These are phyloP conservation scores for Suillus luteus DNA, from an alignment of 768 basidiomycete genomes.

Conservation along the genomic window DNA sequence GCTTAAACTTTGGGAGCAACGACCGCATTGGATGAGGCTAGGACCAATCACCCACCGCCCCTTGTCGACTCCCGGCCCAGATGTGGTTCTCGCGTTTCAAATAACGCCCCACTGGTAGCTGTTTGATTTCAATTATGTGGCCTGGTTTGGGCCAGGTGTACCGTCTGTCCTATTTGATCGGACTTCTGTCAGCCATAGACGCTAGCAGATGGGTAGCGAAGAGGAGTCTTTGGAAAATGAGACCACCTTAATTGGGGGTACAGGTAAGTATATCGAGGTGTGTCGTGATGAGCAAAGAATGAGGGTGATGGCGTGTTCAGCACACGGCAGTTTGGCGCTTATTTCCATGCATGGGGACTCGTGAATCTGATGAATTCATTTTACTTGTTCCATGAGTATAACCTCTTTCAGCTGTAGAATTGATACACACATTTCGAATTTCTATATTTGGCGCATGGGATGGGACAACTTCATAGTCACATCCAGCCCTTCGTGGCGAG, in stretches of 20 bases:
- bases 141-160: conserved; percentile 46
- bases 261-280: background rate
- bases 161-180: conserved; percentile 83
- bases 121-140: background rate
- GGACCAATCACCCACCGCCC: background rate
- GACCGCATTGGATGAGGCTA: background rate
- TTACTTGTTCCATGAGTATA: background rate
- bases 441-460: background rate
- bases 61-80: background rate
- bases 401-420: background rate
- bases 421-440: background rate
- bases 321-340: background rate
- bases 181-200: conserved; percentile 57
- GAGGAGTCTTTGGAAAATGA: conserved; percentile 11
- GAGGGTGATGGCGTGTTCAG: background rate
- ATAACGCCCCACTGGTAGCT: background rate
- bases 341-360: background rate
- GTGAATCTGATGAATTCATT: background rate
- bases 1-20: background rate
- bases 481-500: background rate
- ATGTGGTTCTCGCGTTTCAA: background rate
- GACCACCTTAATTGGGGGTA: background rate
- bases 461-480: background rate
- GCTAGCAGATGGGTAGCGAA: conserved; percentile 24
- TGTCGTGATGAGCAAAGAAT: background rate